A percentile compares a stretch with the other conserved stretches of the same genome.
phyloP scores from a whole-genome alignment of 257 asterid genomes.

The Ocimum tenuiflorum region DNA sequence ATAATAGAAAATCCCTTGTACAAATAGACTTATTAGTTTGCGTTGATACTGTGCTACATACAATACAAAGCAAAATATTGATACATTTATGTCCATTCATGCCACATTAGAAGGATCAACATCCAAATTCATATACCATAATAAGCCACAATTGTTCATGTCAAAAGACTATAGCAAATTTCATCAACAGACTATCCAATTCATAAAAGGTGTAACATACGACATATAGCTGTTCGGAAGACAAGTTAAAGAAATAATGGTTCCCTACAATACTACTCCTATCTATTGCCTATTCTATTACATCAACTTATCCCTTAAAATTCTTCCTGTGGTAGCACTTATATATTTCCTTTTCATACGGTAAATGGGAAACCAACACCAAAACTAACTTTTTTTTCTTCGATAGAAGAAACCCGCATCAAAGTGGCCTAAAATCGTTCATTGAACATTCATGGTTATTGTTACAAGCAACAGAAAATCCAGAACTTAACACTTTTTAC shows the following conservation, averaged over 20 bases:
- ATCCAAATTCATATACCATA: neutral
- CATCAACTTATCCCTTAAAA: neutral
- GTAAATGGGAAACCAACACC: neutral
- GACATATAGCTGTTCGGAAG: neutral
- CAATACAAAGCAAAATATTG: neutral
- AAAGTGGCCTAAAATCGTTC: no score
- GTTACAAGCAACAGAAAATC: neutral
- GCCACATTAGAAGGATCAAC: slow-evolving; percentile 4
- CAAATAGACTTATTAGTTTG: neutral
- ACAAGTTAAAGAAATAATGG: neutral
- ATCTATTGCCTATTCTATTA: neutral
- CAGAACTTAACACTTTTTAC: neutral
- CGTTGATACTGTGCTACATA: neutral
- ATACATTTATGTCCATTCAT: neutral
- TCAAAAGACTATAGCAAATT: slow-evolving; percentile 2
- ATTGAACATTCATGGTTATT: neutral
- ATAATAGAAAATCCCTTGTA: neutral
- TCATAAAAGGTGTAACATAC: neutral
- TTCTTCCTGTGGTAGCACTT: neutral
- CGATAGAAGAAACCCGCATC: neutral
- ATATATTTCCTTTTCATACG: neutral
- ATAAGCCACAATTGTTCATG: neutral
- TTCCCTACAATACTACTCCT: neutral
- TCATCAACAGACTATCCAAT: neutral
- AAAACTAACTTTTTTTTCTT: neutral